Conservation (phyloP, 164 flowering plant species). For the Piper longum region DNA sequence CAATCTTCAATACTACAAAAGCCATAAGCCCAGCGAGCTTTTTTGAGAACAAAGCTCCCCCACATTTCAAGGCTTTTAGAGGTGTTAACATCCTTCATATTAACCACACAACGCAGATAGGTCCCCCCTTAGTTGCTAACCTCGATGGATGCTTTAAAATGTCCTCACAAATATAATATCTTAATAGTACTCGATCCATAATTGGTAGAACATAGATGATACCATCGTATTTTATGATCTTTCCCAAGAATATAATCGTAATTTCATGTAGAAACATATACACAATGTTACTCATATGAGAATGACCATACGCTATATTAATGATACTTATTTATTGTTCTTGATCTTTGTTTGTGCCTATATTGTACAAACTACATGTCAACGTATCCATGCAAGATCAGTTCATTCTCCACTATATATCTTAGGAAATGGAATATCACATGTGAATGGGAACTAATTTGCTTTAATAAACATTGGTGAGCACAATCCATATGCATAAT, state of each 20-base stretch:
- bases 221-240: too few relatives aligned
- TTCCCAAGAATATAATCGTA: too few relatives aligned
- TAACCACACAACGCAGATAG: conserved; percentile 2
- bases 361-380: too few relatives aligned
- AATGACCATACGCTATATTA: too few relatives aligned
- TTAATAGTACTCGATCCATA: background rate
- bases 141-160: background rate
- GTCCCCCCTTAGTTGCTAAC: background rate
- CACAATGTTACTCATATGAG: too few relatives aligned
- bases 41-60: conserved; percentile 17
- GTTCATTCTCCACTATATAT: background rate
- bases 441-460: background rate
- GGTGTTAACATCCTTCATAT: conserved; percentile 15
- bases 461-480: background rate
- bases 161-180: background rate
- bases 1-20: conserved; percentile 67
- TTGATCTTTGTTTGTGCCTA: too few relatives aligned
- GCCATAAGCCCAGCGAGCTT: conserved; percentile 21
- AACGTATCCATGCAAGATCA: too few relatives aligned
- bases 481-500: background rate
- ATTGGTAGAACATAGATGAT: too few relatives aligned
- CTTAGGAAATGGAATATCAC: background rate
- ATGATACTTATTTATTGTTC: too few relatives aligned
- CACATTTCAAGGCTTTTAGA: conserved; percentile 16
- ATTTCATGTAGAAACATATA: too few relatives aligned